Base-by-base conservation (phyloP, 2,329 filamentous ascomycete genomes). In the Fusarium succisae region DNA sequence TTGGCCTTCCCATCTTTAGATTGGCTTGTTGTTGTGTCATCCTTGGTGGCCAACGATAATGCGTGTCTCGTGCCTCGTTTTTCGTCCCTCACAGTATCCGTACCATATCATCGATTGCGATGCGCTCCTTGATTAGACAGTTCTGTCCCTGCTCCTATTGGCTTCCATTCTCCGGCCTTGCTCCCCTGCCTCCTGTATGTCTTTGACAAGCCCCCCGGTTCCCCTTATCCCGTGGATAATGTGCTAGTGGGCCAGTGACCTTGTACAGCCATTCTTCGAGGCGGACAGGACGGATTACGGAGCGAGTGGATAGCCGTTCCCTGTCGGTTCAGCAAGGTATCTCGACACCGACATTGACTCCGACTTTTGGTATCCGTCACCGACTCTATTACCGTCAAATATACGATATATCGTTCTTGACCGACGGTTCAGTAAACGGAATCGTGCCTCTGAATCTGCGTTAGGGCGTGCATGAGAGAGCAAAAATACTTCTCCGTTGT, bases 281-380 rank as follows among this genome's bases (percentile, higher is more conserved):
- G 71, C 74, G 62, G 72, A 58, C 68, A 70, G 50, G 70, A 73
- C 66, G 68, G 66, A 66, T 74, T 69, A 67, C 63, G 64, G 64
- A 65, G 50, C 57, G 32, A 62, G 76, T 78, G 74, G 76, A 77
- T 69, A 74, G 66, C 38, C 35, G 59, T 73, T 63, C 66, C 69
- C 70, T 76, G 73, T 72, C 44, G 51, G 15, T 66, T 62, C 45
- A 64, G 56, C 70, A 69, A 70, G 63, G 60, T 58, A 63, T 67
- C 64, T 74, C 65, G 76, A 78, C 76, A 78, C 76, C 75, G 75
- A 77, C 75, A 67, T 73, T 74, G 75, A 73, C 64, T 69, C 73
- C 75, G 73, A 77, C 73, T 64, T 73, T 68, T 74, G 60, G 62
- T 70, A 41, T 32, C 65, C 56, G 75, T 71, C 74, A 77, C 76